phyloP scores from a whole-genome alignment of 2,329 filamentous ascomycete species.

The Pseudonectria buxi region DNA sequence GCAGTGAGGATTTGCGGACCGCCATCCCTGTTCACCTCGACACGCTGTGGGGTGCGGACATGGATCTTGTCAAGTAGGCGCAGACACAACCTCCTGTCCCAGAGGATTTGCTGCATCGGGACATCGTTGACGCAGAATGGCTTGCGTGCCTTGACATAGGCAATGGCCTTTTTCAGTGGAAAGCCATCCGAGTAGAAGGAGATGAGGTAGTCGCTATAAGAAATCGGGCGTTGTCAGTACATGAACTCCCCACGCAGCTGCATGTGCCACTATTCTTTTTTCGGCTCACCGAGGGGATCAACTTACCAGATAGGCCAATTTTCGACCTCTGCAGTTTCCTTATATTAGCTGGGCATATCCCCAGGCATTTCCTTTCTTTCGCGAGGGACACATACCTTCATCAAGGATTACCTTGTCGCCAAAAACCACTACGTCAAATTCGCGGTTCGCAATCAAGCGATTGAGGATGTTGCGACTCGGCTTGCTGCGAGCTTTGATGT shows the following conservation, averaged over 20 bases:
- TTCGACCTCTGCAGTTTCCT: constrained; percentile 58
- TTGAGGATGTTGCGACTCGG: constrained; percentile 95
- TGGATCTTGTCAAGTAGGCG: constrained; percentile 81
- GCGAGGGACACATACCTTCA: constrained; percentile 52
- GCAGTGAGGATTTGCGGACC: constrained; percentile 72
- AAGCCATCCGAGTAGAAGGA: constrained; percentile 99
- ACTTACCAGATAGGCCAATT: constrained; percentile 85
- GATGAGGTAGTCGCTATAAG: constrained; percentile 74
- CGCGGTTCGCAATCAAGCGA: constrained; percentile 77
- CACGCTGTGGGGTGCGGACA: constrained; percentile 78
- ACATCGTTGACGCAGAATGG: constrained; percentile 97
- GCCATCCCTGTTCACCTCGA: constrained; percentile 91
- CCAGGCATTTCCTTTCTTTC: constrained; percentile 1
- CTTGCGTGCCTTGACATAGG: constrained; percentile 86
- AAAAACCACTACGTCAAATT: constrained; percentile 96
- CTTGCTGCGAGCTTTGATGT: constrained; percentile 94
- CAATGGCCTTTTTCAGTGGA: constrained; percentile 91
- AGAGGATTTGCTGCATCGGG: constrained; percentile 93
- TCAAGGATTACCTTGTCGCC: constrained; percentile 98
- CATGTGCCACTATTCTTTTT: constrained; percentile 25
- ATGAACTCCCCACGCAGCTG: constrained; percentile 21
- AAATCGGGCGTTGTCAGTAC: constrained; percentile 18
- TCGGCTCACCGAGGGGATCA: constrained; percentile 27
- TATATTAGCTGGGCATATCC: not conserved
- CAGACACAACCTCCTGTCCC: constrained; percentile 89